Evolutionary conservation across 2,329 filamentous ascomycete genomes (phyloP).

Genomic region (Aureobasidium vineae): DNA sequence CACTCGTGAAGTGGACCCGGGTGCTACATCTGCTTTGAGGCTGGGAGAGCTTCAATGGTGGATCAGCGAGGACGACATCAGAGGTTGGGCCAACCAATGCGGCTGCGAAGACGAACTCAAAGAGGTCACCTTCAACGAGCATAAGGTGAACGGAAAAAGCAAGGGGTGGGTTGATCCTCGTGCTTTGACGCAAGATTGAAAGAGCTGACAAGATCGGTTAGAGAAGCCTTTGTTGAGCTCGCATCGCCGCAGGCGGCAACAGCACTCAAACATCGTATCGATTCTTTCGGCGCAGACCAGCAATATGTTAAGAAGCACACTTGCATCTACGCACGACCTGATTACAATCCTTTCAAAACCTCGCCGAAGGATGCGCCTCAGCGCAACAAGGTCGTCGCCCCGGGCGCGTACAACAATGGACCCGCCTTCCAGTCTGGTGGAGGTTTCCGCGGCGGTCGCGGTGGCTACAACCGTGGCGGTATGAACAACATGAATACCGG

Average conservation of each 20-base stretch:
- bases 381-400: conserved; percentile 53
- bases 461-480: conserved; percentile 35
- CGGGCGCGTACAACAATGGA: conserved; percentile 51
- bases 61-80: conserved; percentile 92
- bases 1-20: conserved; percentile 53
- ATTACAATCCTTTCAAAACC: conserved; percentile 84
- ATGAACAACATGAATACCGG: conserved; percentile 29
- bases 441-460: conserved; percentile 42
- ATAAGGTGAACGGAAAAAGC: conserved; percentile 98
- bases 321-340: conserved; percentile 72
- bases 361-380: conserved; percentile 82
- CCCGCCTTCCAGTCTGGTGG: conserved; percentile 50
- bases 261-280: conserved; percentile 78
- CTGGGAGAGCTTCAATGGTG: conserved; percentile 95
- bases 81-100: conserved; percentile 79
- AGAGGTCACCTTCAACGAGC: conserved; percentile 95
- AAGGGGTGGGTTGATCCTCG: conserved; percentile 68
- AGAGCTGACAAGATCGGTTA: conserved; percentile 34
- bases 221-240: conserved; percentile 82
- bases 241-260: conserved; percentile 79
- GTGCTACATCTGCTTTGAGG: conserved; percentile 69
- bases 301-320: conserved; percentile 63
- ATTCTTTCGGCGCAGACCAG: conserved; percentile 60
- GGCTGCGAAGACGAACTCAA: conserved; percentile 79
- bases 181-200: conserved; percentile 12